Evolutionary conservation across 192 early-diverging fungal species (phyloP), one percentile per base, ranked within the genome.

Genomic region (Lobosporangium transversale): DNA sequence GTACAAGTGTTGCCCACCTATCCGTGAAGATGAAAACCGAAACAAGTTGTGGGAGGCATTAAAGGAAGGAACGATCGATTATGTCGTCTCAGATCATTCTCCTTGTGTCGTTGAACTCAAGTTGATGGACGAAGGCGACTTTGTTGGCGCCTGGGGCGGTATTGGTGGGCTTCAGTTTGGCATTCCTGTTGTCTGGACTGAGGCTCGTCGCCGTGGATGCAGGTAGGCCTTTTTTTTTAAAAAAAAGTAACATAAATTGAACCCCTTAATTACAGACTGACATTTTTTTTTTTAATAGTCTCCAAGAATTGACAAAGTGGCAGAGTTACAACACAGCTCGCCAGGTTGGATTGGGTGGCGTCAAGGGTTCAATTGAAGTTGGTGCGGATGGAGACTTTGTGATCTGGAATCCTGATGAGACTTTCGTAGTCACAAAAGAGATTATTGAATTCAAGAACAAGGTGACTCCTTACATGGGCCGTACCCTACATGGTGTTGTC

Each of bases 1-100:
- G 78, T 94, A 87, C 85, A 94, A 94, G 78, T 94, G 92, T 79
- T 94, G 92, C 71, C 92, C 92, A 55, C 92, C 92, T 15, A 92
- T 94, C 63, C 89, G 92, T 74, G 80, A 87, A 52, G 68, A 87
- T 32, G 65, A 67, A 53, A 94, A 94, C 81, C 80, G 91, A 42
- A 86, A 89, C 31, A 62, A 66, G 50, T 78, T 94, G 45, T 94
- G 92, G 92, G 82, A 83, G 56, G 92, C 89, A 23, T 76, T 94
- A 43, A 76, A 88, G 66, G 90, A 92, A 63, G 91, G 92, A 31
- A 86, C 87, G 29, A 94, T 94, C 58, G 92, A 93, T 66, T 88
- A 91, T 80, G 86, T 94, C 5, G 92, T 94, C 53, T 91, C 89
- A 26, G 92, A 94, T 58, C 92, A 94, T 65, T 94, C 92, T 24